Percentiles rank a stretch among this genome's conserved stretches.
Evolutionary conservation across 495 filamentous ascomycete species (phyloP).

Genomic region (Daldinia bambusicola): DNA sequence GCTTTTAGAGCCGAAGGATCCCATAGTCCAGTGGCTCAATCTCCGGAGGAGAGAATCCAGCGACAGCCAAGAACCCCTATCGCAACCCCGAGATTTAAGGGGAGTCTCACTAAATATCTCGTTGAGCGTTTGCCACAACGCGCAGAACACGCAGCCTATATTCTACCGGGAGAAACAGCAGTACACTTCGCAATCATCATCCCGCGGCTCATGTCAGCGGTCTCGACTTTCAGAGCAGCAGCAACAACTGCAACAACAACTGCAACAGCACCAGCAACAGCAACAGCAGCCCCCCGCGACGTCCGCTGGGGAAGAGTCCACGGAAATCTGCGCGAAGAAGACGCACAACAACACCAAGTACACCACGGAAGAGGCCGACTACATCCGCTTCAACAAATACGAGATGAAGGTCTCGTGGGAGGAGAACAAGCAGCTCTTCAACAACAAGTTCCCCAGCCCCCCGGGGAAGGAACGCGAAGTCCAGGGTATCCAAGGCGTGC

Average conservation of each 20-base stretch:
- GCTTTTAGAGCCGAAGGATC: constrained; percentile 20
- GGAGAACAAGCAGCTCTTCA: constrained; percentile 44
- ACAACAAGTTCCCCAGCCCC: constrained; percentile 43
- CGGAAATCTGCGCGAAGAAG: background rate
- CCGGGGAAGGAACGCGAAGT: constrained; percentile 29
- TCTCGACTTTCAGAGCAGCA: background rate
- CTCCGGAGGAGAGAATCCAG: constrained; percentile 21
- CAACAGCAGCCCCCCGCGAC: background rate
- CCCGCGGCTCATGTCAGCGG: background rate
- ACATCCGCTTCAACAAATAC: constrained; percentile 50
- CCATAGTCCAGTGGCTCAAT: constrained; percentile 44
- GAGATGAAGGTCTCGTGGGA: constrained; percentile 51
- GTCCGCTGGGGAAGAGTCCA: background rate
- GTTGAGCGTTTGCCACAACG: background rate
- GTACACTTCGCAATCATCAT: constrained; percentile 1
- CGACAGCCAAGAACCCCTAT: constrained; percentile 23
- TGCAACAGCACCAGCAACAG: too few species aligned
- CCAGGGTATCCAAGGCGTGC: constrained; percentile 50
- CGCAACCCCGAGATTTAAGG: constrained; percentile 23
- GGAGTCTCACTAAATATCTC: constrained; percentile 4
- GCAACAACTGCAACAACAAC: too few species aligned
- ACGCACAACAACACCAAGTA: constrained; percentile 51
- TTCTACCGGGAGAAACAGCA: constrained; percentile 23
- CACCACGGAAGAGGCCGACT: constrained; percentile 48
- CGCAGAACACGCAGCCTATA: background rate